Conservation (phyloP, 2,329 filamentous ascomycete species). For the Epichloe sp. region DNA sequence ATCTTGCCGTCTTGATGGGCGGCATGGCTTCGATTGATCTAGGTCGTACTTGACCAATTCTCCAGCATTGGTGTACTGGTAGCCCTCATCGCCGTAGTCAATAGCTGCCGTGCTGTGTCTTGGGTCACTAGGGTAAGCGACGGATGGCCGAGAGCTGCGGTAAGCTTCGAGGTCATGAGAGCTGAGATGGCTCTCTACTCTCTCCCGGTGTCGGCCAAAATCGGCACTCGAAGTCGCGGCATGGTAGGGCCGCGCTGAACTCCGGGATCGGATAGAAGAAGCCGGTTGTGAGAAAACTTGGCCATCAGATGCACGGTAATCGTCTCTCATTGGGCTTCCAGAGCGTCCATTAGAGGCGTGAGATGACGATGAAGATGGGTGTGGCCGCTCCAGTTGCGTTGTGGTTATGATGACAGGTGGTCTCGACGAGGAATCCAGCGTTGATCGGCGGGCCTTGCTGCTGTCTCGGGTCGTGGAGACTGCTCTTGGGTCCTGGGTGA, state of each 20-base stretch:
- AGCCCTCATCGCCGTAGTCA: conserved; percentile 46
- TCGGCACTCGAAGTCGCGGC: conserved; percentile 39
- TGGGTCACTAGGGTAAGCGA: conserved; percentile 30
- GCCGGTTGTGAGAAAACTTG: conserved; percentile 45
- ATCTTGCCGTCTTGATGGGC: conserved; percentile 31
- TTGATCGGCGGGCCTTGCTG: conserved; percentile 36
- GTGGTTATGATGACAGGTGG: conserved; percentile 47
- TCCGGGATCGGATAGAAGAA: conserved; percentile 39
- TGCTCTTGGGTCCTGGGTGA: conserved; percentile 38
- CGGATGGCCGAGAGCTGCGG: conserved; percentile 32
- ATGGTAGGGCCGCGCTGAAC: conserved; percentile 33
- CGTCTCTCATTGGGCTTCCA: conserved; percentile 37
- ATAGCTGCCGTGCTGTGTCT: conserved; percentile 30
- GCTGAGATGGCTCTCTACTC: conserved; percentile 29
- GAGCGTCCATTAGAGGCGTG: conserved; percentile 23
- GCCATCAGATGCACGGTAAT: conserved; percentile 37
- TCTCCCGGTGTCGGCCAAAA: conserved; percentile 34
- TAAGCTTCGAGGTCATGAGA: conserved; percentile 31
- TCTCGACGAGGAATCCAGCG: conserved; percentile 34
- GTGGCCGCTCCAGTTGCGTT: conserved; percentile 29
- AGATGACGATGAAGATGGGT: conserved; percentile 24
- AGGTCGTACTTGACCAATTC: conserved; percentile 50
- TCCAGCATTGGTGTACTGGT: conserved; percentile 50
- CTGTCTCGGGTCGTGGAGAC: conserved; percentile 34
- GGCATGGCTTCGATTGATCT: conserved; percentile 33